Evolutionary conservation across 208 protist species (phyloP).

Genomic region (Leishmania mexicana): DNA sequence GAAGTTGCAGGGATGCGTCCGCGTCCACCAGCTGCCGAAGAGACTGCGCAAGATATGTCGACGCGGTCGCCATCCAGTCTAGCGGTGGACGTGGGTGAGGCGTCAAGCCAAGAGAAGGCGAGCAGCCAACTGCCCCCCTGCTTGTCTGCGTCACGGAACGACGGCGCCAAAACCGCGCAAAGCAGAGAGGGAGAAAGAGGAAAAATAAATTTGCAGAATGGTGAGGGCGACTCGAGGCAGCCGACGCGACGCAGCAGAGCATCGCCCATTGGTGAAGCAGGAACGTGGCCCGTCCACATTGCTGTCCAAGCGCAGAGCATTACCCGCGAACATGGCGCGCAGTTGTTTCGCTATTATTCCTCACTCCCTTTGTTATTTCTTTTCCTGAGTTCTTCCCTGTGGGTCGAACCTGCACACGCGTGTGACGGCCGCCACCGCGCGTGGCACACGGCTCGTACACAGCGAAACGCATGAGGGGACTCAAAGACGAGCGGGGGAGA

Average conservation of each 20-base stretch:
- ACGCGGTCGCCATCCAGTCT: not conserved
- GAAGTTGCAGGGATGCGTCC: not conserved
- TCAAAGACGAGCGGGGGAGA: not conserved
- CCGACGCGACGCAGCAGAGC: not conserved
- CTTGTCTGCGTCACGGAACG: not conserved
- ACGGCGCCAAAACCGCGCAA: not conserved
- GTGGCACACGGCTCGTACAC: not conserved
- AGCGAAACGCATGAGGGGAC: not conserved
- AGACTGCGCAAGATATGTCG: not conserved
- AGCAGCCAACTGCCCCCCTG: not conserved
- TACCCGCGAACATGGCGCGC: not conserved
- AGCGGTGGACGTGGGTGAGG: not conserved
- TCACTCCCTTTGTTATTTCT: not conserved
- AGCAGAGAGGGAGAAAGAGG: not conserved
- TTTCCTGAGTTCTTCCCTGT: not conserved
- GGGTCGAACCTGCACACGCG: not conserved
- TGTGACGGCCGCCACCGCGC: not conserved
- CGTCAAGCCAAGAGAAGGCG: not conserved
- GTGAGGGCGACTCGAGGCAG: not conserved
- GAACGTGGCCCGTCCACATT: not conserved
- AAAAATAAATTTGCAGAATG: not conserved
- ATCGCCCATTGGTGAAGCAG: not conserved
- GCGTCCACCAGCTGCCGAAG: constrained; percentile 1
- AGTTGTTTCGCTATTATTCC: not conserved
- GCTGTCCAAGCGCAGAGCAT: not conserved